Evolutionary conservation across 2,329 filamentous ascomycete species (phyloP).

Genomic region (Diaporthe helianthi): DNA sequence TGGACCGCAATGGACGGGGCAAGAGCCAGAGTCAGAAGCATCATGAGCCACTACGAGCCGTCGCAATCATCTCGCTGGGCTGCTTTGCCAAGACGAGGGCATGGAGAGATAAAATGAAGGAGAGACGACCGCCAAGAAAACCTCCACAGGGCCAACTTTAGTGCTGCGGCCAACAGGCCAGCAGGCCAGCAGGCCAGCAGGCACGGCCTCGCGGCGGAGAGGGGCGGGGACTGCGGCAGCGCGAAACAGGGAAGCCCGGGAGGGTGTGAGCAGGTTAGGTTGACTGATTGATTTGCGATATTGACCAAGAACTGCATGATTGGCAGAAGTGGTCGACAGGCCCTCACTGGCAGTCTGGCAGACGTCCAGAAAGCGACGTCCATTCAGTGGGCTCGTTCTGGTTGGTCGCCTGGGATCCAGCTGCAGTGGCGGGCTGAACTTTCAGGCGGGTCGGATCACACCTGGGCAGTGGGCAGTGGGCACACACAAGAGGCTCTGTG

Average conservation of each 20-base stretch:
- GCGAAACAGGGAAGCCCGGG: background rate
- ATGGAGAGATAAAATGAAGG: conserved; percentile 15
- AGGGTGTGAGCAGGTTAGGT: background rate
- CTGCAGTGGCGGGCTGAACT: conserved; percentile 24
- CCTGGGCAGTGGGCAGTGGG: no score
- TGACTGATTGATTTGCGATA: conserved; percentile 6
- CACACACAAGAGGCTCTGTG: conserved; percentile 9
- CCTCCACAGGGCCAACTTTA: background rate
- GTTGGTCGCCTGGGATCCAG: conserved; percentile 12
- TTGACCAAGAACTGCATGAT: background rate
- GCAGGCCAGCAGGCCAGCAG: background rate
- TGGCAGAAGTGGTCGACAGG: background rate
- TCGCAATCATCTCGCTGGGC: background rate
- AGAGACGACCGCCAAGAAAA: conserved; percentile 15
- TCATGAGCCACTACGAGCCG: background rate
- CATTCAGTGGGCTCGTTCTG: background rate
- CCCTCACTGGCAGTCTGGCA: background rate
- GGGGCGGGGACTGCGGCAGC: background rate
- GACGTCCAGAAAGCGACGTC: background rate
- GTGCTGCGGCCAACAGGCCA: background rate
- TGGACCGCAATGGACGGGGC: background rate
- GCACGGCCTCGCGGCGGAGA: background rate
- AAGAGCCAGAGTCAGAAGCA: background rate
- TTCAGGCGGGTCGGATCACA: conserved; percentile 20
- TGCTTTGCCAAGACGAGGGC: conserved; percentile 6